Evolutionary conservation across 1,139 yeast genomes (phyloP).

Genomic region (Saccharomyces hybrid): DNA sequence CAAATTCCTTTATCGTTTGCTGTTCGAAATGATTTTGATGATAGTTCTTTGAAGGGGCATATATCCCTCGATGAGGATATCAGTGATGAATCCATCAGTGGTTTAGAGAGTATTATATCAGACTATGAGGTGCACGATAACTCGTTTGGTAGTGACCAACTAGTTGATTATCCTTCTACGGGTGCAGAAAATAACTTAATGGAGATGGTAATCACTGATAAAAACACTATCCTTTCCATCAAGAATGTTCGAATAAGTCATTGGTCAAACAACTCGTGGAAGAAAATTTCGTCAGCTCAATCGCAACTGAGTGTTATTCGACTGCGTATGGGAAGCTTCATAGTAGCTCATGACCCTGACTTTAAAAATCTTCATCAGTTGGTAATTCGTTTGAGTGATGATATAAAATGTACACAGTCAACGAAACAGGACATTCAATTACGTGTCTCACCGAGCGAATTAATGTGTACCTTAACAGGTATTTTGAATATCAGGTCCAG

Average conservation of each 20-base stretch:
- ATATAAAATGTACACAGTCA: constrained; percentile 23
- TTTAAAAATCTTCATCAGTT: constrained; percentile 3
- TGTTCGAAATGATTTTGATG: background rate
- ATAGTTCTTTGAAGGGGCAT: background rate
- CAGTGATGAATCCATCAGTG: background rate
- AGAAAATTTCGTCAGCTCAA: background rate
- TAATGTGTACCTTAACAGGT: background rate
- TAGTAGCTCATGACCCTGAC: background rate
- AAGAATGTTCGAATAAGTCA: background rate
- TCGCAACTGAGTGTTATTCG: background rate
- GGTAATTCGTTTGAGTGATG: constrained; percentile 15
- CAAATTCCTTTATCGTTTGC: background rate
- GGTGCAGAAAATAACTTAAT: background rate
- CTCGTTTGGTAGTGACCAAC: background rate
- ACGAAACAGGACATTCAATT: constrained; percentile 32
- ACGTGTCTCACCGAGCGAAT: constrained; percentile 14
- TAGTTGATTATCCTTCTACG: background rate
- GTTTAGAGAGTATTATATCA: background rate
- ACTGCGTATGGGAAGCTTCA: background rate
- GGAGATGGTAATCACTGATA: background rate
- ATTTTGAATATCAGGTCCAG: background rate
- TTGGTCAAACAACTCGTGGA: background rate
- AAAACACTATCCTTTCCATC: background rate
- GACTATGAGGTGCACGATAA: background rate
- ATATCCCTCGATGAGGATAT: background rate